Conservation (phyloP, 2,329 filamentous ascomycete genomes). For the Fusarium euwallaceae region DNA sequence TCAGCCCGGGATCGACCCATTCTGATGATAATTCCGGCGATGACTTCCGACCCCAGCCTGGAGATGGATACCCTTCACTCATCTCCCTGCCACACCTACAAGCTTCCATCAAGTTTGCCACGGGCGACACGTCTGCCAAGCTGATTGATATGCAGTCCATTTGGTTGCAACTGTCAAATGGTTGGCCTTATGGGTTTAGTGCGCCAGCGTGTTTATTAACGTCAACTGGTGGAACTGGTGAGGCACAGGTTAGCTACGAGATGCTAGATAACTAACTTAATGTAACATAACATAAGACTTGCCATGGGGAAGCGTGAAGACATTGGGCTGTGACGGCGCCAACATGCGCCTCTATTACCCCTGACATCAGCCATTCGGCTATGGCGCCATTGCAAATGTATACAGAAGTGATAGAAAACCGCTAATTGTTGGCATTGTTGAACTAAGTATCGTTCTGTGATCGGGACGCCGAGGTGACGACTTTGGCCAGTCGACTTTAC, state of each 20-base stretch:
- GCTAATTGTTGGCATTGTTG: too few relatives aligned
- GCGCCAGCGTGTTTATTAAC: background rate
- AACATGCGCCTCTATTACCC: too few relatives aligned
- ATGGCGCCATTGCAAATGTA: too few relatives aligned
- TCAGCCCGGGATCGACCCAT: background rate
- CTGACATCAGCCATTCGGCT: too few relatives aligned
- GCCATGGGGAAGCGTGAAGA: background rate
- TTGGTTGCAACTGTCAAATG: background rate
- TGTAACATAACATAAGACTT: background rate
- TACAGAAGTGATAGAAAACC: too few relatives aligned
- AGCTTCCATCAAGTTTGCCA: background rate
- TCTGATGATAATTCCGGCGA: slow-evolving; percentile 8
- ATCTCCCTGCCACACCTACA: background rate
- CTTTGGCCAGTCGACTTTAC: too few relatives aligned
- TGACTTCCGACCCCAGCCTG: slow-evolving; percentile 18
- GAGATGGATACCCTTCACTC: slow-evolving; percentile 13
- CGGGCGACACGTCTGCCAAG: background rate
- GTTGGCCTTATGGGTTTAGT: background rate
- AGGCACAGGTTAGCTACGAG: background rate
- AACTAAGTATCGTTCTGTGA: too few relatives aligned
- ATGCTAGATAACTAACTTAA: background rate
- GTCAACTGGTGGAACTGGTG: background rate
- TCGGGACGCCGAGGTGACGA: too few relatives aligned
- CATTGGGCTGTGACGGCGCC: background rate
- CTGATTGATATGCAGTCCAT: background rate